These are phyloP conservation scores for Posidonia oceanica DNA, from an alignment of 116 monocot species.

Conservation along the genomic window DNA sequence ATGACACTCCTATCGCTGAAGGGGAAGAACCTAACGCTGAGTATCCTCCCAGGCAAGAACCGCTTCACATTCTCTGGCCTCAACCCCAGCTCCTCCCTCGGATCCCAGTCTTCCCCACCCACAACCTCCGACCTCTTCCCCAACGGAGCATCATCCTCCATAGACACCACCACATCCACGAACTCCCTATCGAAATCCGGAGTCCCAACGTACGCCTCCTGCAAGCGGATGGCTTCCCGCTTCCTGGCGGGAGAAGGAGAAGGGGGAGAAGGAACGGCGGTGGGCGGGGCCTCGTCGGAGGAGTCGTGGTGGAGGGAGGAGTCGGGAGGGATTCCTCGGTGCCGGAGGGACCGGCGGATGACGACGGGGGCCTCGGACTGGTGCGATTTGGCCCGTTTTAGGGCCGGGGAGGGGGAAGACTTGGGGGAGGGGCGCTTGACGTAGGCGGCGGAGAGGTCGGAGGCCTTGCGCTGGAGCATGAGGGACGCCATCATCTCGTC, in stretches of 20 bases:
- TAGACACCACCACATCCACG: slow-evolving; percentile 11
- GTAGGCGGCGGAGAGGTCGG: slow-evolving; percentile 29
- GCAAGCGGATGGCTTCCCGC: slow-evolving; percentile 9
- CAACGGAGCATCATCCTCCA: slow-evolving; percentile 6
- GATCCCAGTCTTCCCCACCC: slow-evolving; percentile 17
- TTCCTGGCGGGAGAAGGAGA: slow-evolving; percentile 3
- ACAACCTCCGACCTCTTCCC: not conserved
- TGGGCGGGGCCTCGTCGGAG: not conserved
- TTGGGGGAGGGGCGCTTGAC: slow-evolving; percentile 6
- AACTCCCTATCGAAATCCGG: slow-evolving; percentile 9
- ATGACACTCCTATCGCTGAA: slow-evolving; percentile 39
- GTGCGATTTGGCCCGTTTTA: no score
- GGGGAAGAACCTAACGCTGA: slow-evolving; percentile 47
- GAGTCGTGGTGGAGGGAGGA: not conserved
- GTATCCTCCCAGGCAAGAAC: slow-evolving; percentile 40
- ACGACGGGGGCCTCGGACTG: slow-evolving; percentile 13
- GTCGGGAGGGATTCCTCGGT: slow-evolving; percentile 52
- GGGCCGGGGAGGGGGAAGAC: not conserved
- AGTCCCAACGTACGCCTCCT: slow-evolving; percentile 16
- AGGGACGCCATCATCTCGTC: slow-evolving; percentile 63
- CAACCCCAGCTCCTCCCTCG: slow-evolving; percentile 24
- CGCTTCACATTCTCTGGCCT: slow-evolving; percentile 30
- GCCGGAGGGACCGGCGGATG: slow-evolving; percentile 69
- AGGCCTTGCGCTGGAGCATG: slow-evolving; percentile 37
- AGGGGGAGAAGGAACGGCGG: slow-evolving; percentile 5